Conservation (phyloP, 495 filamentous ascomycete genomes). For the Endocarpon pusillum region DNA sequence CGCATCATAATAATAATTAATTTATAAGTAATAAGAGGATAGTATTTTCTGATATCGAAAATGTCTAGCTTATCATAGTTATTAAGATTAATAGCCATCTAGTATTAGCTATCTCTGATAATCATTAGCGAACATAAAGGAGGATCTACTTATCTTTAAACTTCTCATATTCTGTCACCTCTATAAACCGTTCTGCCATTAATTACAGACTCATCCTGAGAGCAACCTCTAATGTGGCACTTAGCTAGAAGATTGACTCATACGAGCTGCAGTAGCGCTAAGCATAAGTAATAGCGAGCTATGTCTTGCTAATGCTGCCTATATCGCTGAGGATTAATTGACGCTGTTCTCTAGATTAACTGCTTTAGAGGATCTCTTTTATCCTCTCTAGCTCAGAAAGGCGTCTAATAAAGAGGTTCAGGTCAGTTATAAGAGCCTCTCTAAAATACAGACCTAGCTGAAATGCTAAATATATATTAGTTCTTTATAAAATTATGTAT, state of each 20-base stretch:
- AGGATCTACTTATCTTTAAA: neutral
- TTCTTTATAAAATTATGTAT: too few relatives aligned
- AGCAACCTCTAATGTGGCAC: constrained; percentile 11
- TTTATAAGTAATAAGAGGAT: constrained; percentile 19
- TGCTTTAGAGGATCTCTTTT: constrained; percentile 10
- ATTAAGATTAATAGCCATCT: constrained; percentile 25
- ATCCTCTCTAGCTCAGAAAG: constrained; percentile 15
- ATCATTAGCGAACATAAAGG: constrained; percentile 8
- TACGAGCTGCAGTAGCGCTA: constrained; percentile 12
- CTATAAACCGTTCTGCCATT: constrained; percentile 5
- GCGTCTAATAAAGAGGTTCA: too few relatives aligned
- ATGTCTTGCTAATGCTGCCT: constrained; percentile 26
- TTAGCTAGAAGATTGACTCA: constrained; percentile 19
- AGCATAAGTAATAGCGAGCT: constrained; percentile 24
- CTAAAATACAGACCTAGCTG: too few relatives aligned
- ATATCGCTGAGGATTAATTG: constrained; percentile 18
- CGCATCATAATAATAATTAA: constrained; percentile 25
- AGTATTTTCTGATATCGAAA: constrained; percentile 17
- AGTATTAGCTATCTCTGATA: constrained; percentile 13
- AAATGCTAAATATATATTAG: too few relatives aligned
- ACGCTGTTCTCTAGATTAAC: constrained; percentile 10
- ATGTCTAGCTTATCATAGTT: constrained; percentile 23
- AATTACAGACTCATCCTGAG: constrained; percentile 10
- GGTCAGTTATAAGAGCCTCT: too few relatives aligned
- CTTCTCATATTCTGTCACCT: neutral